Evolutionary conservation across 2,329 filamentous ascomycete species (phyloP).

Genomic region (Raffaelea arxii): DNA sequence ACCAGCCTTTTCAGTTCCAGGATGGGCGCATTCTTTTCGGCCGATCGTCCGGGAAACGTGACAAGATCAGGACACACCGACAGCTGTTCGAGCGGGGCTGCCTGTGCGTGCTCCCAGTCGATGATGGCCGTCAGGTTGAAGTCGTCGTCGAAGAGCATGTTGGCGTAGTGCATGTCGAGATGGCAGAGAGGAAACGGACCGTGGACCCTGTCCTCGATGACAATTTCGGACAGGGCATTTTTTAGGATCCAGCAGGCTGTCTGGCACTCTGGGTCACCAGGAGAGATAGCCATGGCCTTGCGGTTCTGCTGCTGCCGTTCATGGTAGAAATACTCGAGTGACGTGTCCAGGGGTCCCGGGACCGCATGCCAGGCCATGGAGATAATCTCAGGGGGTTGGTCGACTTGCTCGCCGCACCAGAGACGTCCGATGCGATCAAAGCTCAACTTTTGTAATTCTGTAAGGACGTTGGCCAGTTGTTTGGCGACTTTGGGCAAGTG

Average conservation of each 20-base stretch:
- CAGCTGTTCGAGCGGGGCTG: conserved; percentile 24
- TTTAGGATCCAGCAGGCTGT: conserved; percentile 24
- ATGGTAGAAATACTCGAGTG: conserved; percentile 20
- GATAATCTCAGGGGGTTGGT: conserved; percentile 16
- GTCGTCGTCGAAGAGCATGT: conserved; percentile 30
- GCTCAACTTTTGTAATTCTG: conserved; percentile 16
- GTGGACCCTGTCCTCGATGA: conserved; percentile 6
- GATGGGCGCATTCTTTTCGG: conserved; percentile 1
- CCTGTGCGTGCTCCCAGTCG: conserved; percentile 25
- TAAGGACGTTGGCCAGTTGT: conserved; percentile 1
- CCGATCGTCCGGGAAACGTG: conserved; percentile 1
- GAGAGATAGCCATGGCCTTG: conserved; percentile 12
- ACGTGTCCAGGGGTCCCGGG: conserved; percentile 17
- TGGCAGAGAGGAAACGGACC: conserved; percentile 27
- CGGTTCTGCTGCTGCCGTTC: conserved; percentile 17
- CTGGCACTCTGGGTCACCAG: conserved; percentile 17
- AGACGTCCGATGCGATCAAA: conserved; percentile 18
- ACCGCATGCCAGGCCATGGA: conserved; percentile 8
- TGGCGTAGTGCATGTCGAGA: conserved; percentile 24
- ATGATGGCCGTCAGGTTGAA: conserved; percentile 27
- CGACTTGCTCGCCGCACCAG: conserved; percentile 16
- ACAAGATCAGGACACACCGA: conserved; percentile 14
- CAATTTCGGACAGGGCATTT: conserved; percentile 17
- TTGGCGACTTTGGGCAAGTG: conserved; percentile 1
- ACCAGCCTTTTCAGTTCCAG: conserved; percentile 2